A percentile compares a stretch with the other conserved stretches of the same genome.
These are phyloP conservation scores for Fusarium denticulatum DNA, from an alignment of 2,329 filamentous ascomycete species.

Conservation along the genomic window DNA sequence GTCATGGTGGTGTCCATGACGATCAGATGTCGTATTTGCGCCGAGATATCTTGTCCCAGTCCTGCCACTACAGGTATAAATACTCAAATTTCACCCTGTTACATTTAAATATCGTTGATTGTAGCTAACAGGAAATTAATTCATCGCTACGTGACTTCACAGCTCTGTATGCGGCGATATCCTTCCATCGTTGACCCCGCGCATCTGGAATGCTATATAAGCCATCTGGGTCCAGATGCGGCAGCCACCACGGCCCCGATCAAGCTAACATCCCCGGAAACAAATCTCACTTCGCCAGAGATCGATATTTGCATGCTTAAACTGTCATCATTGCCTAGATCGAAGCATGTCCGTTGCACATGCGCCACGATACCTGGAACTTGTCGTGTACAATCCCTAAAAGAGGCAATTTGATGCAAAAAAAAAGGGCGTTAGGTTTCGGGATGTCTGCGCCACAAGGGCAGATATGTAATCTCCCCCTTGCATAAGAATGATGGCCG, in stretches of 20 bases:
- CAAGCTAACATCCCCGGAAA: not conserved
- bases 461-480: not conserved
- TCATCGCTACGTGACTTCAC: not conserved
- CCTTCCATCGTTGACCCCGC: not conserved
- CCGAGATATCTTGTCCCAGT: not conserved
- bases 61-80: not conserved
- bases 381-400: too few species aligned
- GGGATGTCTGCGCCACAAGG: not conserved
- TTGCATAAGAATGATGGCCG: not conserved
- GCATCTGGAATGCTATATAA: not conserved
- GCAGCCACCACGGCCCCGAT: not conserved
- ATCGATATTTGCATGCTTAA: not conserved
- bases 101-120: not conserved
- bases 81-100: rapidly evolving
- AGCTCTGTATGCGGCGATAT: not conserved
- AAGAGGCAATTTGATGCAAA: not conserved
- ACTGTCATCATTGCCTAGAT: not conserved
- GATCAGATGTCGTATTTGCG: not conserved
- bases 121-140: rapidly evolving
- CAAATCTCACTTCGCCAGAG: not conserved
- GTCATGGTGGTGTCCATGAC: not conserved
- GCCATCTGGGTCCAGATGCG: not conserved
- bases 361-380: not conserved
- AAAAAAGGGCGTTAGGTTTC: not conserved
- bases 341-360: not conserved